Base-by-base conservation (phyloP, 345 rosid species). In the Eucalyptus grandis region DNA sequence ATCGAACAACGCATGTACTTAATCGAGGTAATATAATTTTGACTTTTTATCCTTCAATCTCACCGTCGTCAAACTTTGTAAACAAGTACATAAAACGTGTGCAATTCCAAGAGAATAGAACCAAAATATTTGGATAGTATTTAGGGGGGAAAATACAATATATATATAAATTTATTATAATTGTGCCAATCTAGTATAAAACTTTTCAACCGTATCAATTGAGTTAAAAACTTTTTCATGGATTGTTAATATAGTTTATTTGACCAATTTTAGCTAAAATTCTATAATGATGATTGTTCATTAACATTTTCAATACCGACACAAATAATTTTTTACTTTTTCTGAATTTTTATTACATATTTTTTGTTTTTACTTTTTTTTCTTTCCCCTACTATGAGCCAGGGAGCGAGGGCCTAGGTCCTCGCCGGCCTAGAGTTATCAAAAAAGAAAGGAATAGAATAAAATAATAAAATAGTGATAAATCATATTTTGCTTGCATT, bases 261-360 rank as follows among this genome's bases (percentile, higher is more conserved):
- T 22, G 12, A 56, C 1, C 16, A 60, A 60, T 60, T 60, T 60
- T 11, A 12, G 0, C n/a, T n/a, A n/a, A n/a, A n/a, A n/a, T n/a
- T n/a, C n/a, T n/a, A n/a, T n/a, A n/a, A n/a, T n/a, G n/a, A n/a
- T n/a, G n/a, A n/a, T n/a, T n/a, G n/a, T n/a, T n/a, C n/a, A n/a
- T n/a, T n/a, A n/a, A n/a, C n/a, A 62, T 6, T 14, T 14, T 62
- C 3, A 0, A 11, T 12, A 12, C 0, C 2, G 0, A 12, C 0
- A 3, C 1, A 1, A 6, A 27, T 13, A 12, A 13, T 1, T 60
- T 27, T 50, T 14, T 40, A 40, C 1, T 14, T 53, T 53, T 19
- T 4, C 1, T 22, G 2, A 54, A 22, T 54, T 54, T 56, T 56
- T 26, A 56, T 62, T 30, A 13, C 0, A 27, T 27, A 0, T 14